Conservation (phyloP, 108 stramenopile species). For the Stephanodiscus minutulus region DNA sequence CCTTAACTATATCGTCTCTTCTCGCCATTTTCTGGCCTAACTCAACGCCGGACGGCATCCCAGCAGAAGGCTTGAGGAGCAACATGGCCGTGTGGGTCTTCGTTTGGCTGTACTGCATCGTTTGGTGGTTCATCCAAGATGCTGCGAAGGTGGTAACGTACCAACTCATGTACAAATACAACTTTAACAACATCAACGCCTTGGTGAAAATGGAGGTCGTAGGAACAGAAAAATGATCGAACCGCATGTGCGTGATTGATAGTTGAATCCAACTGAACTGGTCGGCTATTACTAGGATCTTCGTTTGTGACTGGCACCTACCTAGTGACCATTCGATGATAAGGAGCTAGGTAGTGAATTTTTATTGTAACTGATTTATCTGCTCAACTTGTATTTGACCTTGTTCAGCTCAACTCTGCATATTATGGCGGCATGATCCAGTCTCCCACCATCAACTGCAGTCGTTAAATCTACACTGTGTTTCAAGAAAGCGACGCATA, state of each 20-base stretch:
- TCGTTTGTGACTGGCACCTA: too few species aligned
- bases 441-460: too few species aligned
- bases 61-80: slow-evolving; percentile 42
- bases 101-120: slow-evolving; percentile 54
- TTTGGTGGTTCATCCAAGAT: slow-evolving; percentile 60
- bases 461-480: too few species aligned
- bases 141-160: slow-evolving; percentile 1
- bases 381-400: too few species aligned
- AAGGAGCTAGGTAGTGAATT: too few species aligned
- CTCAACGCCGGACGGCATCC: slow-evolving; percentile 43
- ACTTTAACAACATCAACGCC: neutral
- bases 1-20: slow-evolving; percentile 47
- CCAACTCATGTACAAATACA: neutral
- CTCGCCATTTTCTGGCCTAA: slow-evolving; percentile 50
- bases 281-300: too few species aligned
- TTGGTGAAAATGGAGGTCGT: neutral
- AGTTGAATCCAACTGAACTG: too few species aligned
- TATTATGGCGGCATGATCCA: too few species aligned
- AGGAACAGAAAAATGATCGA: neutral
- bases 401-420: too few species aligned
- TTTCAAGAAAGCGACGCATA: too few species aligned
- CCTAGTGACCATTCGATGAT: too few species aligned
- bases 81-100: slow-evolving; percentile 53
- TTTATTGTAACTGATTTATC: too few species aligned
- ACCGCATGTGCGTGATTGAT: neutral